Conservation (phyloP, 257 asterid species). For the Haberlea rhodopensis region DNA sequence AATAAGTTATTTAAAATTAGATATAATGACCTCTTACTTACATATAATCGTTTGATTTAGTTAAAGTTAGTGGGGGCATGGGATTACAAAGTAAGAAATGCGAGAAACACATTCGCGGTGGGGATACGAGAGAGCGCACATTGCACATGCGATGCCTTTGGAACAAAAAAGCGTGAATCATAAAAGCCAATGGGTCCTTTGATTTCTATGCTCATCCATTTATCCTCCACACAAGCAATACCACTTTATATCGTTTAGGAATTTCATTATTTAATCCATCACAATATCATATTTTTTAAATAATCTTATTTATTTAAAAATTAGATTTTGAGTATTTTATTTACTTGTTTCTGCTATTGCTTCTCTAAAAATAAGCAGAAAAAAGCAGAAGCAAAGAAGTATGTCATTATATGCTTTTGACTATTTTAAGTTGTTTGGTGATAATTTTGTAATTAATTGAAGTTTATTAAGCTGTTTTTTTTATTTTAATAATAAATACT, state of each 20-base stretch:
- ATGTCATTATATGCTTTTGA: too few relatives aligned
- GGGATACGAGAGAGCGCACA: conserved; percentile 36
- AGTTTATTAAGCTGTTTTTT: too few relatives aligned
- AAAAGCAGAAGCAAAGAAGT: too few relatives aligned
- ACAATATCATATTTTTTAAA: too few relatives aligned
- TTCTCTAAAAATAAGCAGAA: too few relatives aligned
- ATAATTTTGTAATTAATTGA: too few relatives aligned
- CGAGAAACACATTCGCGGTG: conserved; percentile 59
- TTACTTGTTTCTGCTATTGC: too few relatives aligned
- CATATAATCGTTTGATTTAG: conserved; percentile 26
- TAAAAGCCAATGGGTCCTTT: conserved; percentile 24
- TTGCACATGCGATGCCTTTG: conserved; percentile 57
- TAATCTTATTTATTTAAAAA: too few relatives aligned
- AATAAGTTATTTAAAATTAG: background rate
- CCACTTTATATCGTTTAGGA: background rate
- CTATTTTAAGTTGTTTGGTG: too few relatives aligned
- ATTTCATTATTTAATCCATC: too few relatives aligned
- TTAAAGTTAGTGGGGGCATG: conserved; percentile 30
- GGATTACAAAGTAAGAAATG: conserved; percentile 34
- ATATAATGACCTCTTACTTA: background rate
- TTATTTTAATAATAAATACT: too few relatives aligned
- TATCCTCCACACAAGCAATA: conserved; percentile 33
- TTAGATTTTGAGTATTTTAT: too few relatives aligned
- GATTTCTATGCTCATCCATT: conserved; percentile 21
- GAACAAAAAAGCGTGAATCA: conserved; percentile 44